Conservation (phyloP, 371 early-diverging fungal genomes). For the Rhizopus sp. region DNA sequence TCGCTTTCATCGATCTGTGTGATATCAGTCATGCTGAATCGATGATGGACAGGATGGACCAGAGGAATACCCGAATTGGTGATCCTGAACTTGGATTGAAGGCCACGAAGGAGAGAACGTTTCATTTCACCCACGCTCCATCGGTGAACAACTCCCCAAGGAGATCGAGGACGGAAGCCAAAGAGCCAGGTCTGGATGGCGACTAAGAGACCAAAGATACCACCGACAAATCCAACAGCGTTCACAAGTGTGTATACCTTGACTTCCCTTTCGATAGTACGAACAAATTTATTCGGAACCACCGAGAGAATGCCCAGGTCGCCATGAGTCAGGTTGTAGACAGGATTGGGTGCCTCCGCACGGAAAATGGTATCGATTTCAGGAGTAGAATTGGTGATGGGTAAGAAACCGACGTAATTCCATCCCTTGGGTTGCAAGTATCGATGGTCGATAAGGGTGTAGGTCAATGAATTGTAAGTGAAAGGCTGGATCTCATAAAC, state of each 20-base stretch:
- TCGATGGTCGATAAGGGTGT: slow-evolving; percentile 41
- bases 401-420: slow-evolving; percentile 54
- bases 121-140: slow-evolving; percentile 52
- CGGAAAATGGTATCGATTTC: slow-evolving; percentile 44
- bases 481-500: slow-evolving; percentile 40
- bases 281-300: slow-evolving; percentile 28
- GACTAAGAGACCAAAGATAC: slow-evolving; percentile 51
- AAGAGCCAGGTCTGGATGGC: slow-evolving; percentile 52
- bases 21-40: slow-evolving; percentile 40
- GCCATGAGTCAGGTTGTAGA: slow-evolving; percentile 28
- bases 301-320: slow-evolving; percentile 39
- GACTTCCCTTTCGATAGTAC: slow-evolving; percentile 37
- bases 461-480: slow-evolving; percentile 43
- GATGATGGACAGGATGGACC: slow-evolving; percentile 48
- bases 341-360: slow-evolving; percentile 45
- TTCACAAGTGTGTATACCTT: slow-evolving; percentile 52
- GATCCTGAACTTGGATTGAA: slow-evolving; percentile 43
- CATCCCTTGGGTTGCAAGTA: slow-evolving; percentile 46
- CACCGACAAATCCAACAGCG: slow-evolving; percentile 53
- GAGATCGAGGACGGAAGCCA: slow-evolving; percentile 50
- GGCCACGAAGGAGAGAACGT: slow-evolving; percentile 41
- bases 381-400: slow-evolving; percentile 44
- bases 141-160: slow-evolving; percentile 55
- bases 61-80: slow-evolving; percentile 46
- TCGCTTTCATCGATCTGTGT: slow-evolving; percentile 29